A percentile compares a stretch with the other conserved stretches of the same genome.
Evolutionary conservation across 1,284 basidiomycete genomes (phyloP).

Genomic region (Microbotryum saponariae): DNA sequence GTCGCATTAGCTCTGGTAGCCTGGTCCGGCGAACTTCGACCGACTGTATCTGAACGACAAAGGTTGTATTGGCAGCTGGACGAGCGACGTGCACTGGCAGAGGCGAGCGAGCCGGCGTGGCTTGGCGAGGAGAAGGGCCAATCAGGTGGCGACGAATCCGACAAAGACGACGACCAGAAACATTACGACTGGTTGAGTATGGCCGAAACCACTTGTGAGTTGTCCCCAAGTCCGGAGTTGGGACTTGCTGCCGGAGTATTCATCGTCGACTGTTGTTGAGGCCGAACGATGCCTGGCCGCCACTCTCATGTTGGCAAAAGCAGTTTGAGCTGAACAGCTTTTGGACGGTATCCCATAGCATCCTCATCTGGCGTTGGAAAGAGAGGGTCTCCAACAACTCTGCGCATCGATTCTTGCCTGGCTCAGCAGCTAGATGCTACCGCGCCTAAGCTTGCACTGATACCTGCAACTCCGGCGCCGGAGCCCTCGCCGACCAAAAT

Average conservation of each 20-base stretch:
- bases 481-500: slow-evolving; percentile 1
- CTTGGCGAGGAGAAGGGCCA: background rate
- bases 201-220: too few relatives aligned
- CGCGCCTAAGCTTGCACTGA: slow-evolving; percentile 16
- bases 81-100: background rate
- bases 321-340: too few relatives aligned
- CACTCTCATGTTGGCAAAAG: too few relatives aligned
- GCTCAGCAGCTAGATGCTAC: background rate
- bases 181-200: too few relatives aligned
- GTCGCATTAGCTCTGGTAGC: slow-evolving; percentile 30
- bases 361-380: too few relatives aligned
- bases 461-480: slow-evolving; percentile 18
- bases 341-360: too few relatives aligned
- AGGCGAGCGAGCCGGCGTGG: slow-evolving; percentile 9
- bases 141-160: background rate
- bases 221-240: too few relatives aligned
- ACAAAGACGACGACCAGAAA: background rate
- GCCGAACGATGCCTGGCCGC: too few relatives aligned
- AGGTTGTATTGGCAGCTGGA: background rate
- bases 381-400: background rate
- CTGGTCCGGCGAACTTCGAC: slow-evolving; percentile 16
- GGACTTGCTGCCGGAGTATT: too few relatives aligned
- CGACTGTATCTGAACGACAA: slow-evolving; percentile 2
- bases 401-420: slow-evolving; percentile 2
- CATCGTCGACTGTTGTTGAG: too few relatives aligned